Percentiles rank a stretch among this genome's conserved stretches.
phyloP scores from a whole-genome alignment of 352 stramenopile species.

The Globisporangium iwayamae region DNA sequence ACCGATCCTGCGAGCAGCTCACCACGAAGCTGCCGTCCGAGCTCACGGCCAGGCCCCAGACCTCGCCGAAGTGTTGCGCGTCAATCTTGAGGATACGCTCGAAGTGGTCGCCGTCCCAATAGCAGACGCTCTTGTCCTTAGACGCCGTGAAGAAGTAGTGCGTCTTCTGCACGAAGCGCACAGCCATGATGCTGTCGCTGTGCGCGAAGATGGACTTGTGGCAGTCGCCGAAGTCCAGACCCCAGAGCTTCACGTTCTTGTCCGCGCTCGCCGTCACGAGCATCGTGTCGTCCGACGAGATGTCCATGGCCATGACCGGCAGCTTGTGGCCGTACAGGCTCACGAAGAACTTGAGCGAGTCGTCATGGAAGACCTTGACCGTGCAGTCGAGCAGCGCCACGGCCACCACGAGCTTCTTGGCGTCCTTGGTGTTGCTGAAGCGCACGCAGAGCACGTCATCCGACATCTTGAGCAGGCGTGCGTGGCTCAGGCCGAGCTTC shows the following conservation, averaged over 20 bases:
- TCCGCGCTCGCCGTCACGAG: conserved; percentile 97
- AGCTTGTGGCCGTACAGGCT: conserved; percentile 99
- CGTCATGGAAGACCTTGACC: conserved; percentile 99
- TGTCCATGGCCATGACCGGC: conserved; percentile 97
- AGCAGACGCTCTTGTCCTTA: conserved; percentile 97
- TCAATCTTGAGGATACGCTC: conserved; percentile 88
- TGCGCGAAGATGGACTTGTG: conserved; percentile 99
- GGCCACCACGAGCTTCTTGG: conserved; percentile 83
- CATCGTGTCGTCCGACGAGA: conserved; percentile 96
- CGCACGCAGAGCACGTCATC: conserved; percentile 98
- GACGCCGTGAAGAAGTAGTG: conserved; percentile 98
- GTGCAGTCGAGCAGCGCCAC: conserved; percentile 95
- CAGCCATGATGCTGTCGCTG: conserved; percentile 96
- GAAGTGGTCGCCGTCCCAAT: conserved; percentile 99
- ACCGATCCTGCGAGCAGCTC: conserved; percentile 95
- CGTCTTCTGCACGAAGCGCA: conserved; percentile 94
- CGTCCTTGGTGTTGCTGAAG: conserved; percentile 94
- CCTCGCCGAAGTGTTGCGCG: conserved; percentile 73
- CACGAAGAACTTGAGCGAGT: conserved; percentile 99
- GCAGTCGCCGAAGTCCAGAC: conserved; percentile 99
- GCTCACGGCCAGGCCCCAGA: conserved; percentile 88
- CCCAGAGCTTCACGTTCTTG: conserved; percentile 99
- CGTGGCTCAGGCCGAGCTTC: conserved; percentile 92
- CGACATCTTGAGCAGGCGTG: conserved; percentile 97
- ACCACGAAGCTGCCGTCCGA: conserved; percentile 94